phyloP scores from a whole-genome alignment of 139 green algal species.

The Mesostigma viride region DNA sequence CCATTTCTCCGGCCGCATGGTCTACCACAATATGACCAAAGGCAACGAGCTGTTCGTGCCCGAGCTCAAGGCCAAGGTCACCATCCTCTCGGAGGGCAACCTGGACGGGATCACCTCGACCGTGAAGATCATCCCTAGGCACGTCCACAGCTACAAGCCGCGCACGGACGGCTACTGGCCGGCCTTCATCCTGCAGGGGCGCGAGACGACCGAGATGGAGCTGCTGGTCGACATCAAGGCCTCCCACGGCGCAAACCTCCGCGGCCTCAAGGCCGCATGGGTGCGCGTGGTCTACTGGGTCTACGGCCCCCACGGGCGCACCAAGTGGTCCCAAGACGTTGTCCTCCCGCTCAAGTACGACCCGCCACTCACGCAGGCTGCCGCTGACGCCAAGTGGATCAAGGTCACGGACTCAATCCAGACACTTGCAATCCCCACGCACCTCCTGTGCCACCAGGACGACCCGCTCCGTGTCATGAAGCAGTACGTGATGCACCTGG shows the following conservation, averaged over 20 bases:
- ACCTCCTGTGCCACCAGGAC: conserved; percentile 46
- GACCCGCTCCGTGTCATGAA: conserved; percentile 31
- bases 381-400: neutral
- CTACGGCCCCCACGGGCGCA: conserved; percentile 31
- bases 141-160: conserved; percentile 9
- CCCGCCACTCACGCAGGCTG: neutral
- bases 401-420: neutral
- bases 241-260: no score
- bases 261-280: conserved; percentile 9
- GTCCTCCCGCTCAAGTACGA: conserved; percentile 19
- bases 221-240: no score
- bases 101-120: conserved; percentile 9
- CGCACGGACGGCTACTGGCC: conserved; percentile 37
- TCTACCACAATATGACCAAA: conserved; percentile 23
- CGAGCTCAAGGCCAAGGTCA: conserved; percentile 12
- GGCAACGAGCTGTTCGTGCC: conserved; percentile 26
- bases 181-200: conserved; percentile 32
- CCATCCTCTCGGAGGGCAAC: conserved; percentile 3
- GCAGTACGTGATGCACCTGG: conserved; percentile 13
- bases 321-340: conserved; percentile 18
- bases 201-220: conserved; percentile 26
- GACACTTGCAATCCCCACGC: conserved; percentile 31
- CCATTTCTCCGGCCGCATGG: neutral
- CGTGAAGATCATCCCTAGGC: conserved; percentile 20
- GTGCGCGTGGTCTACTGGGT: conserved; percentile 18